Evolutionary conservation across 441 rosid genomes (phyloP), one percentile per base, ranked within the genome.

Genomic region (Adansonia grandidieri): DNA sequence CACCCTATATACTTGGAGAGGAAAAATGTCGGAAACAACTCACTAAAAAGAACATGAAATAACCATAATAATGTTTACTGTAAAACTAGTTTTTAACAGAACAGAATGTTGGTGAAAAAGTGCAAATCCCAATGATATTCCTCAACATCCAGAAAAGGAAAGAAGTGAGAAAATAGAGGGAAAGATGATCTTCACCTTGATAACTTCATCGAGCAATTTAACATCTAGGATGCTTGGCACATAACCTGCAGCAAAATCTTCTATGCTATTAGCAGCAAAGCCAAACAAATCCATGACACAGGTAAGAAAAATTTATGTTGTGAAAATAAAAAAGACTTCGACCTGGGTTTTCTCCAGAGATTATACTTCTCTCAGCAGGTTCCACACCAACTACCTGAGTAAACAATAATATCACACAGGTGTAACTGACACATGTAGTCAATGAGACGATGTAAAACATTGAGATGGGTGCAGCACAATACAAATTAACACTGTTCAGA

Each of bases 291-390:
- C n/a, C 71, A 50, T 71, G 77, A 74, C 69, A 47, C 22, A 9
- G 19, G 5, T 2, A 53, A 14, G 63, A 53, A 53, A 71, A 68
- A 65, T 7, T 20, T 40, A 70, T 66, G 7, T 6, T 45, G 61
- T 8, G 24, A 80, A 79, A 83, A 13, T 5, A 63, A 56, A 80
- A 80, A 84, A 58, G 56, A 66, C 73, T 62, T 80, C 66, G 78
- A 92, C 97, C 98, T 51, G 91, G 83, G 58, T 86, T 91, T 78
- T 91, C 97, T 82, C 98, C 96, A 45, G 95, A 96, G 71, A 93
- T 87, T 65, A 96, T 82, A 85, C 94, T 93, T 83, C 96, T 89
- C 73, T 93, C 98, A 15, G 99, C 94, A 78, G 97, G 97, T 82
- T 96, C 99, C 81, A 93, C 98, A 2, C 99, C 99, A 53, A 92